Percentiles rank a stretch among this genome's conserved stretches.
Evolutionary conservation across 768 basidiomycete genomes (phyloP).

Genomic region (Pisolithus microcarpus): DNA sequence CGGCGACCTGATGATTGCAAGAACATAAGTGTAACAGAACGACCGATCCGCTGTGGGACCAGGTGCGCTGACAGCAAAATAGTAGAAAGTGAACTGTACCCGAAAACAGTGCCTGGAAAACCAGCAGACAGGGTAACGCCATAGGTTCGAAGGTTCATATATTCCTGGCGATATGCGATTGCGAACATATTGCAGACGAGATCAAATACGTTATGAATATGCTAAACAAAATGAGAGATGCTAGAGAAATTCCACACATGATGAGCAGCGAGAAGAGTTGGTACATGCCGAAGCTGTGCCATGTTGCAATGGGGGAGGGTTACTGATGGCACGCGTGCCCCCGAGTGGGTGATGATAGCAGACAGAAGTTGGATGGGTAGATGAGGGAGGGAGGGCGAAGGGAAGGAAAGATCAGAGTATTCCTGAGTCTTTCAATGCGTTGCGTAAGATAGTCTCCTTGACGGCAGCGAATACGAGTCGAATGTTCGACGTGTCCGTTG

Average conservation of each 20-base stretch:
- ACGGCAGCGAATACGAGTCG: slow-evolving; percentile 78
- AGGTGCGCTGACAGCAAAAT: no score
- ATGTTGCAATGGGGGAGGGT: slow-evolving; percentile 1
- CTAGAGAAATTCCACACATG: slow-evolving; percentile 21
- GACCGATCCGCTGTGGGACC: no score
- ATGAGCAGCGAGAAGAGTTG: slow-evolving; percentile 14
- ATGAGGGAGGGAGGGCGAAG: neutral
- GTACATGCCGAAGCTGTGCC: slow-evolving; percentile 3
- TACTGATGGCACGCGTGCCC: slow-evolving; percentile 23
- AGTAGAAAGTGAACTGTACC: no score
- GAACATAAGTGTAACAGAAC: no score
- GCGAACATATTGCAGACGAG: neutral
- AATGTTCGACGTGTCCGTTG: slow-evolving; percentile 83
- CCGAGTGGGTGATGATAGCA: no score
- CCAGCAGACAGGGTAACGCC: no score
- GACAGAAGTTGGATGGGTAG: no score
- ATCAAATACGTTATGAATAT: slow-evolving; percentile 24
- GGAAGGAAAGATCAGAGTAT: slow-evolving; percentile 44
- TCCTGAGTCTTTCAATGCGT: slow-evolving; percentile 79
- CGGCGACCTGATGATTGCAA: no score
- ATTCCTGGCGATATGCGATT: neutral
- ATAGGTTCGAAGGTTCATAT: neutral
- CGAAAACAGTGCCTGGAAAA: no score
- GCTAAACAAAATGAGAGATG: slow-evolving; percentile 13
- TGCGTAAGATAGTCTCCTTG: slow-evolving; percentile 90